Evolutionary conservation across 2,329 filamentous ascomycete genomes (phyloP).

Genomic region (Clonostachys byssicola): DNA sequence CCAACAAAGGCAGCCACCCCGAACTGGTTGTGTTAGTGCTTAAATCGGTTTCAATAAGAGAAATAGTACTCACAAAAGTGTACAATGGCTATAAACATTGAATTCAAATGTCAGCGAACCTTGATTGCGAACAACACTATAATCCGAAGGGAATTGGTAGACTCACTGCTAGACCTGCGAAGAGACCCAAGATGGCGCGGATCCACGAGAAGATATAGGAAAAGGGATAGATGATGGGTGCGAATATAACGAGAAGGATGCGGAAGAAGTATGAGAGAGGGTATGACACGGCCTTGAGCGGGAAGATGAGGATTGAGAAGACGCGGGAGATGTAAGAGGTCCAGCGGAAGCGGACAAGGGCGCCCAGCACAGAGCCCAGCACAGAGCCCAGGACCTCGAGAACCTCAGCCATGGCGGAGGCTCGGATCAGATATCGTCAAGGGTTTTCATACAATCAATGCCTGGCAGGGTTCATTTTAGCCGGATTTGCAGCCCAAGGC

Average conservation of each 20-base stretch:
- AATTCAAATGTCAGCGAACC: not conserved
- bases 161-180: slow-evolving; percentile 29
- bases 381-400: slow-evolving; percentile 16
- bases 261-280: slow-evolving; percentile 18
- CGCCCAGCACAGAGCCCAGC: slow-evolving; percentile 15
- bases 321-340: slow-evolving; percentile 8
- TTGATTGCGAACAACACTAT: not conserved
- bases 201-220: slow-evolving; percentile 16
- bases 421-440: too few relatives aligned
- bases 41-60: slow-evolving; percentile 2
- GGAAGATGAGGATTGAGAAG: slow-evolving; percentile 16
- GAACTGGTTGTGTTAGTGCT: slow-evolving; percentile 30
- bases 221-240: slow-evolving; percentile 27
- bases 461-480: too few relatives aligned
- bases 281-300: slow-evolving; percentile 20
- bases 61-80: slow-evolving; percentile 28
- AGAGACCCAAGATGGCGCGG: slow-evolving; percentile 14
- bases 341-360: slow-evolving; percentile 16
- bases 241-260: slow-evolving; percentile 22
- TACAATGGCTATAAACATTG: slow-evolving; percentile 29
- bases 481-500: too few relatives aligned
- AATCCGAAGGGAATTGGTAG: not conserved
- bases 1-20: slow-evolving; percentile 66
- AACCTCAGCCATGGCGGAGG: slow-evolving; percentile 11
- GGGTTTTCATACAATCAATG: too few relatives aligned